A percentile compares a stretch with the other conserved stretches of the same genome.
Conservation (phyloP, 495 filamentous ascomycete species). For the Daldinia childiae region DNA sequence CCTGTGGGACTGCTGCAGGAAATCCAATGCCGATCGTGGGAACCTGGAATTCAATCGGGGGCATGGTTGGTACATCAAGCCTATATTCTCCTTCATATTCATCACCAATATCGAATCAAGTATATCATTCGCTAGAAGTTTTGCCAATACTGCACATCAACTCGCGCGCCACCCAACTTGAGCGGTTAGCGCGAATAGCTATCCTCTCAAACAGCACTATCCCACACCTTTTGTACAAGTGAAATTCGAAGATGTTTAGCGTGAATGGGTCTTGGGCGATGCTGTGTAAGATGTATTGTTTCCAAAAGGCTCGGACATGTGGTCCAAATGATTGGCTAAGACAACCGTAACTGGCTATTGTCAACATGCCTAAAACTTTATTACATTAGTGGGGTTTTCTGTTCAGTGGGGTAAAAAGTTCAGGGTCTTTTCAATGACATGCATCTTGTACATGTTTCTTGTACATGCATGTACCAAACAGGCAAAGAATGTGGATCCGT, state of each 20-base stretch:
- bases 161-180: slow-evolving; percentile 1
- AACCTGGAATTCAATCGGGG: slow-evolving; percentile 20
- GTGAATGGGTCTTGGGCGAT: slow-evolving; percentile 9
- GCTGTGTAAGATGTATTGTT: slow-evolving; percentile 15
- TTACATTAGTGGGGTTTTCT: slow-evolving; percentile 23
- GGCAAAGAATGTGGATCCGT: too few species aligned
- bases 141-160: background rate
- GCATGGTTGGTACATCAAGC: background rate
- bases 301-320: slow-evolving; percentile 37
- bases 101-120: background rate
- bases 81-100: background rate
- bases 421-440: slow-evolving; percentile 18
- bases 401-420: slow-evolving; percentile 27
- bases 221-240: slow-evolving; percentile 1
- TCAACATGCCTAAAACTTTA: slow-evolving; percentile 16
- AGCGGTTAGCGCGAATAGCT: slow-evolving; percentile 14
- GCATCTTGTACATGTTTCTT: too few species aligned
- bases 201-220: slow-evolving; percentile 15
- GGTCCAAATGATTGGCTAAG: slow-evolving; percentile 44
- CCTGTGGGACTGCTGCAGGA: slow-evolving; percentile 33
- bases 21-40: slow-evolving; percentile 21
- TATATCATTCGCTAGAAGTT: background rate
- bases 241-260: slow-evolving; percentile 18
- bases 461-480: slow-evolving; percentile 1
- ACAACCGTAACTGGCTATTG: slow-evolving; percentile 16